A percentile compares a stretch with the other conserved stretches of the same genome.
Evolutionary conservation across 129 eudicot species (phyloP).

Genomic region (Lactuca sativa): DNA sequence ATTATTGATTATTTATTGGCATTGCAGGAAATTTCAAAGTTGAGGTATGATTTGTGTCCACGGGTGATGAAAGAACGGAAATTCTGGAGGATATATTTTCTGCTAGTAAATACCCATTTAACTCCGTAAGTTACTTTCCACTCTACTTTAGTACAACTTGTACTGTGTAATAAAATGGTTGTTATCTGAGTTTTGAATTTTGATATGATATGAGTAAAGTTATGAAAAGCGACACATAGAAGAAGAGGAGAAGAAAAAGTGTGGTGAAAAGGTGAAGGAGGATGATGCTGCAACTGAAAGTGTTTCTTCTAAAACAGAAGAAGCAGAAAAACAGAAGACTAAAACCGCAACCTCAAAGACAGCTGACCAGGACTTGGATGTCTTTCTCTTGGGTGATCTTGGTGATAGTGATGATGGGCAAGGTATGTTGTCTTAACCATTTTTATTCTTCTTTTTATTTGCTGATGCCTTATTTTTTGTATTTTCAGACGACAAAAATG

Average conservation of each 20-base stretch:
- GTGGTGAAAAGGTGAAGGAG: constrained; percentile 51
- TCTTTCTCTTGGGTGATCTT: constrained; percentile 88
- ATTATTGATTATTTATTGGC: no score
- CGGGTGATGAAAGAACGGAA: constrained; percentile 88
- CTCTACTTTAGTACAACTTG: no score
- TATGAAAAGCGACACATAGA: constrained; percentile 78
- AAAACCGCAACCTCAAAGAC: constrained; percentile 52
- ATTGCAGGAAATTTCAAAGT: constrained; percentile 83
- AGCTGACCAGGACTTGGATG: constrained; percentile 90
- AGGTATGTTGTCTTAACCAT: constrained; percentile 45
- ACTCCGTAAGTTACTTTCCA: constrained; percentile 63
- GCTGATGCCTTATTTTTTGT: constrained; percentile 13
- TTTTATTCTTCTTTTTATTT: not conserved
- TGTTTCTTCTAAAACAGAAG: constrained; percentile 43
- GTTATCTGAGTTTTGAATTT: not conserved
- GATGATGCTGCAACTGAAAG: constrained; percentile 41
- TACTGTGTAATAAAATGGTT: not conserved
- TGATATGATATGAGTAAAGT: constrained; percentile 40
- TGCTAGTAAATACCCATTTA: constrained; percentile 81
- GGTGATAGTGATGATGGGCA: constrained; percentile 96
- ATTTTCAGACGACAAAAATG: constrained; percentile 68
- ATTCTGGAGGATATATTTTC: constrained; percentile 91
- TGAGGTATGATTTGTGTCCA: constrained; percentile 91
- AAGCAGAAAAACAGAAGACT: constrained; percentile 39
- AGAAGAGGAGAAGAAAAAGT: constrained; percentile 49